These are phyloP conservation scores for Flammula alnicola DNA, from an alignment of 1,284 basidiomycete genomes.

Conservation along the genomic window DNA sequence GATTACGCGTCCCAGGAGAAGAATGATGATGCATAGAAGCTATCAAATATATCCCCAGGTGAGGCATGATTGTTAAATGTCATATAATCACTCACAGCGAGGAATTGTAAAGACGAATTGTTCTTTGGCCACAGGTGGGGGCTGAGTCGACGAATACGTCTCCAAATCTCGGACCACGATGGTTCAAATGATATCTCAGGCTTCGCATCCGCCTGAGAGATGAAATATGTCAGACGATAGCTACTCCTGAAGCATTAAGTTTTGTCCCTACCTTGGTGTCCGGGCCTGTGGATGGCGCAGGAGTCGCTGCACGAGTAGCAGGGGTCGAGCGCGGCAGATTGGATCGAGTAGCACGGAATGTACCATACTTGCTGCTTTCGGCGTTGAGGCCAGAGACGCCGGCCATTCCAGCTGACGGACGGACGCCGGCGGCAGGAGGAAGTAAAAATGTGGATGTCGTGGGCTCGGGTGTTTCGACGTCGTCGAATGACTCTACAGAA, in stretches of 20 bases:
- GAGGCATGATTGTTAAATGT: background rate
- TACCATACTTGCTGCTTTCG: conserved; percentile 72
- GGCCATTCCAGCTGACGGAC: conserved; percentile 51
- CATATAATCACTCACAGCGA: conserved; percentile 60
- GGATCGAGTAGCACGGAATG: conserved; percentile 61
- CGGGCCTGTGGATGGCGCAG: conserved; percentile 53
- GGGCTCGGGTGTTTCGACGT: conserved; percentile 41
- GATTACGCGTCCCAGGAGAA: conserved; percentile 77
- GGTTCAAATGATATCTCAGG: conserved; percentile 66
- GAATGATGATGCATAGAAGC: conserved; percentile 68
- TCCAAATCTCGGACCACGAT: conserved; percentile 66
- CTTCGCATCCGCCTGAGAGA: conserved; percentile 42
- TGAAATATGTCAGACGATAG: conserved; percentile 6
- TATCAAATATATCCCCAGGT: conserved; percentile 33
- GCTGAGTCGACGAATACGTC: conserved; percentile 62
- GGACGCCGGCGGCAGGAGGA: conserved; percentile 45
- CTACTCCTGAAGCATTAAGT: conserved; percentile 1
- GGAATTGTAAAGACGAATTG: conserved; percentile 63
- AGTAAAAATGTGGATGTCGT: conserved; percentile 59
- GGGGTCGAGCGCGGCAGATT: conserved; percentile 55
- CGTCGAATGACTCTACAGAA: conserved; percentile 47
- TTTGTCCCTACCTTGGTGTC: conserved; percentile 43
- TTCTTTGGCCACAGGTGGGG: conserved; percentile 87
- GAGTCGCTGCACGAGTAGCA: conserved; percentile 64
- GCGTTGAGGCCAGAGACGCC: conserved; percentile 44